phyloP scores from a whole-genome alignment of 176 grass and related monocot species.

The Musa itinerans region DNA sequence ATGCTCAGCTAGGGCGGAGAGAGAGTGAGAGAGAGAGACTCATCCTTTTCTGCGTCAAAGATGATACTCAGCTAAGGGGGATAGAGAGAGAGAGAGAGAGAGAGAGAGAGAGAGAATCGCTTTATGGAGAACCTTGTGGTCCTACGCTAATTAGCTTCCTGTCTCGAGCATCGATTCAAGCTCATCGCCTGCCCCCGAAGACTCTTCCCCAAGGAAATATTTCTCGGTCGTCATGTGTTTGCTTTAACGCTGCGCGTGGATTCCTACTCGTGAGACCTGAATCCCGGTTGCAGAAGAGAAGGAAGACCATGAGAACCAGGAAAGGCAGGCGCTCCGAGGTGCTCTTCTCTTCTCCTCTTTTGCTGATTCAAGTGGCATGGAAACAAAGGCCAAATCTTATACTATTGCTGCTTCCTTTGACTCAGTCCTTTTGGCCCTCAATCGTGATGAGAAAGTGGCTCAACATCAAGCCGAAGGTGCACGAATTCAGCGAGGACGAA shows the following conservation, averaged over 20 bases:
- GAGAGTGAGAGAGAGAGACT: no score
- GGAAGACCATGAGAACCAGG: slow-evolving; percentile 31
- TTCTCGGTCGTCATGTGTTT: no score
- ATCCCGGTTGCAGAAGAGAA: neutral
- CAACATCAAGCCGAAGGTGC: slow-evolving; percentile 58
- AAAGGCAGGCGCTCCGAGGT: slow-evolving; percentile 44
- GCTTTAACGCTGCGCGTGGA: neutral
- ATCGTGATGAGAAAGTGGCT: slow-evolving; percentile 59
- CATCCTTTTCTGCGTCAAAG: neutral
- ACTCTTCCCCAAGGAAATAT: neutral
- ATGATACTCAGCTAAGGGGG: neutral
- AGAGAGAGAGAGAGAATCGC: neutral
- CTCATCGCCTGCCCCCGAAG: neutral
- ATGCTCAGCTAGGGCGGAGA: no score
- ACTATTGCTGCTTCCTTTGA: neutral
- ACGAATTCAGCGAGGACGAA: slow-evolving; percentile 76
- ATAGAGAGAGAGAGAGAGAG: no score
- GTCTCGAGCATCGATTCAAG: neutral
- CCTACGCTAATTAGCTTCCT: neutral
- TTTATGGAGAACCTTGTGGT: neutral
- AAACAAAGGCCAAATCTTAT: no score
- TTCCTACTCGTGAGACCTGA: neutral
- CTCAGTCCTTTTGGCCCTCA: slow-evolving; percentile 48
- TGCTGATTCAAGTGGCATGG: no score
- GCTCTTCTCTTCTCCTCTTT: no score